Conservation (phyloP, 306 rosid species). For the Carpinus viminea region DNA sequence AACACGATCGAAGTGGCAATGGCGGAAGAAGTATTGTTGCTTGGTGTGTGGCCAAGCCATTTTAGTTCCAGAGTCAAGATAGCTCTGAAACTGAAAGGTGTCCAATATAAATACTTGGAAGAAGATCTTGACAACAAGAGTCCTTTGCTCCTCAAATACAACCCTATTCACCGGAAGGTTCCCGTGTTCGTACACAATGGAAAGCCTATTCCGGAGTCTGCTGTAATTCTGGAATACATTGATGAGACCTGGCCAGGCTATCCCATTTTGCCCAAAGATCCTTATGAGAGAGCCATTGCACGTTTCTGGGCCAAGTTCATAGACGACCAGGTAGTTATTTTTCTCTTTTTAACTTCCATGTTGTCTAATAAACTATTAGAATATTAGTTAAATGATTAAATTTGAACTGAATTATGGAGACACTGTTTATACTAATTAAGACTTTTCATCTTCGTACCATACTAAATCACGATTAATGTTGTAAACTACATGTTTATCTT, state of each 20-base stretch:
- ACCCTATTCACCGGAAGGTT: constrained; percentile 40
- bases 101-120: constrained; percentile 30
- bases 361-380: no score
- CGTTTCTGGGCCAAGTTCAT: constrained; percentile 47
- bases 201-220: constrained; percentile 21
- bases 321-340: constrained; percentile 30
- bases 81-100: constrained; percentile 41
- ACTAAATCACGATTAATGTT: no score
- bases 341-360: background rate
- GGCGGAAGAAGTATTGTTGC: no score
- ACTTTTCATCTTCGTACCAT: no score
- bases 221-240: constrained; percentile 24
- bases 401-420: no score
- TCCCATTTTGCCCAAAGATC: constrained; percentile 33
- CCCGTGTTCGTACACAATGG: constrained; percentile 35
- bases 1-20: no score
- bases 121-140: constrained; percentile 37
- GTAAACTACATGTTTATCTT: no score
- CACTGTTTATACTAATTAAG: no score
- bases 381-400: no score
- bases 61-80: constrained; percentile 28
- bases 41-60: no score
- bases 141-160: constrained; percentile 27
- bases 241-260: constrained; percentile 16
- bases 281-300: constrained; percentile 28